These are phyloP conservation scores for Aspergillus transmontanensis DNA, from an alignment of 2,329 filamentous ascomycete genomes.

Conservation along the genomic window DNA sequence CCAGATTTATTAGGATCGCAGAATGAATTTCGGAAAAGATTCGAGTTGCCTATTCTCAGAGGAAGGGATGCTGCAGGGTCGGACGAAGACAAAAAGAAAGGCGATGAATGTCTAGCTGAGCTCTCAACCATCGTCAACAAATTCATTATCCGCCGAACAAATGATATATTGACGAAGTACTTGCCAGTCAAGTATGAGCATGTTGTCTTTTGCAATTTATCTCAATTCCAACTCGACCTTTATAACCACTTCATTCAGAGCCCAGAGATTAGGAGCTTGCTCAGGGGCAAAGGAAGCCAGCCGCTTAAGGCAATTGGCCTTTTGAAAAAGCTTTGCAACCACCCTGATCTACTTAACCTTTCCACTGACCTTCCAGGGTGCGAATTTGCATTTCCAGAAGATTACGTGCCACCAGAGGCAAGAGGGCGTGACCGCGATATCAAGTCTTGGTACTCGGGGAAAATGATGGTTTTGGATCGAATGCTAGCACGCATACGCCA, in stretches of 20 bases:
- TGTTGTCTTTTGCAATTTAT: constrained; percentile 94
- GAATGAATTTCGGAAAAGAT: constrained; percentile 89
- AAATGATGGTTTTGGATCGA: constrained; percentile 96
- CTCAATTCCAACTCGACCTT: constrained; percentile 86
- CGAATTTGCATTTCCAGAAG: constrained; percentile 77
- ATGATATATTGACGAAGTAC: constrained; percentile 97
- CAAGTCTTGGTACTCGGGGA: constrained; percentile 94
- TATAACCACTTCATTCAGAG: constrained; percentile 98
- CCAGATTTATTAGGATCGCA: constrained; percentile 87
- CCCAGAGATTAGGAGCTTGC: constrained; percentile 86
- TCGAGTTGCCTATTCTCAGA: constrained; percentile 86
- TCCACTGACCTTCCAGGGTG: constrained; percentile 83
- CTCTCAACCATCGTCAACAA: constrained; percentile 88
- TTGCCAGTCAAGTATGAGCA: constrained; percentile 98
- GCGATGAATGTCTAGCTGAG: constrained; percentile 80
- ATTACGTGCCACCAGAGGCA: constrained; percentile 84
- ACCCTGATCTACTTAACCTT: constrained; percentile 87
- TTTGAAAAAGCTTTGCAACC: constrained; percentile 97
- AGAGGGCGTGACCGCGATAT: constrained; percentile 89
- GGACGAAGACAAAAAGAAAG: constrained; percentile 77
- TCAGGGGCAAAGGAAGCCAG: constrained; percentile 92
- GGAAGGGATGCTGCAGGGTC: constrained; percentile 89
- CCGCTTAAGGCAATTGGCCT: constrained; percentile 95
- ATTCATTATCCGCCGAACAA: constrained; percentile 96
- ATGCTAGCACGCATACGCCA: constrained; percentile 95